Percentiles rank a stretch among this genome's conserved stretches.
phyloP scores from a whole-genome alignment of 1,139 yeast genomes.

The Suhomyces bribrorum region DNA sequence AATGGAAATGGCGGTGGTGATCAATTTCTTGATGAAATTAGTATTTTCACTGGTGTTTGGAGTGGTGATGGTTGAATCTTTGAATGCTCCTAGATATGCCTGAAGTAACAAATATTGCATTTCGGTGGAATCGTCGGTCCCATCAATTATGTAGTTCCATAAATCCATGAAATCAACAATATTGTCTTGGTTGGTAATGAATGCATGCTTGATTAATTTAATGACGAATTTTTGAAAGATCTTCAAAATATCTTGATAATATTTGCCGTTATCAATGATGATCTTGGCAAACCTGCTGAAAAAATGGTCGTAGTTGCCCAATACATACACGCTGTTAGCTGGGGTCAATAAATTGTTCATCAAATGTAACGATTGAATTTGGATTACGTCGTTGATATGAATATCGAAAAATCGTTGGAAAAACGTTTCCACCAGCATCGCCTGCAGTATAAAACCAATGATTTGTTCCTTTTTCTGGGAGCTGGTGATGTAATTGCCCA shows the following conservation, averaged over 20 bases:
- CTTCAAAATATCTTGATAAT: constrained; percentile 36
- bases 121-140: constrained; percentile 10
- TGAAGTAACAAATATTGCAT: constrained; percentile 21
- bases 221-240: constrained; percentile 33
- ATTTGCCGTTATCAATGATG: constrained; percentile 36
- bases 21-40: constrained; percentile 12
- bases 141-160: constrained; percentile 21
- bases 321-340: constrained; percentile 14
- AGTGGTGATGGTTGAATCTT: constrained; percentile 5
- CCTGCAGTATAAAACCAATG: constrained; percentile 13
- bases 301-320: constrained; percentile 16
- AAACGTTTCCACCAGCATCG: constrained; percentile 18
- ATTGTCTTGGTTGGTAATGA: constrained; percentile 10
- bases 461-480: constrained; percentile 21
- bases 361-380: constrained; percentile 41
- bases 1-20: constrained; percentile 8
- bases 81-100: constrained; percentile 12
- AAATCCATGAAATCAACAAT: constrained; percentile 18
- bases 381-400: constrained; percentile 38
- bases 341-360: constrained; percentile 30
- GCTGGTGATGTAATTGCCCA: constrained; percentile 39
- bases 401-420: constrained; percentile 23
- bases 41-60: constrained; percentile 10
- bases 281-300: constrained; percentile 26
- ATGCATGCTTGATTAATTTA: constrained; percentile 26